Conservation (phyloP, 441 rosid species). For the Eruca vesicaria region DNA sequence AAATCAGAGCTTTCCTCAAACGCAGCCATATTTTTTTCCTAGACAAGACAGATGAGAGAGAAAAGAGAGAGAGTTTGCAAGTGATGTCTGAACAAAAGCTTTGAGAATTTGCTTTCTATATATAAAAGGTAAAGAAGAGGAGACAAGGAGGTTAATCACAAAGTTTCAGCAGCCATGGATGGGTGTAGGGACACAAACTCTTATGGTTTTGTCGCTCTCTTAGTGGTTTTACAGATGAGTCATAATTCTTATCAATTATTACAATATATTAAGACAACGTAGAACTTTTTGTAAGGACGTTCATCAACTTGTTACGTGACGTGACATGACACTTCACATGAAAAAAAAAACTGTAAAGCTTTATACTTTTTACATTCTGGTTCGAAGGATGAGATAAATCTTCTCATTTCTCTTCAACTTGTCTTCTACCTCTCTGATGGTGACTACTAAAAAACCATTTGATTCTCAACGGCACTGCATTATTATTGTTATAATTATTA, state of each 20-base stretch:
- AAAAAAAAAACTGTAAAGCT: not conserved
- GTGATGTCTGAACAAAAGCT: conserved; percentile 23
- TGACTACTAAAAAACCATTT: conserved; percentile 27
- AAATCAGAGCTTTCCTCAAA: conserved; percentile 40
- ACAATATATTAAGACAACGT: conserved; percentile 33
- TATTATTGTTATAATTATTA: not conserved
- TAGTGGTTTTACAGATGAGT: conserved; percentile 20
- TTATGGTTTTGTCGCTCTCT: conserved; percentile 30
- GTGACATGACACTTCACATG: conserved; percentile 25
- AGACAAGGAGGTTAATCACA: conserved; percentile 27
- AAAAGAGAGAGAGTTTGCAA: conserved; percentile 6
- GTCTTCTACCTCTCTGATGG: conserved; percentile 23
- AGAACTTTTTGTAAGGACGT: conserved; percentile 29
- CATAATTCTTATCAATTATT: conserved; percentile 12
- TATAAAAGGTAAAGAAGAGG: conserved; percentile 18
- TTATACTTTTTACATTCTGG: conserved; percentile 6
- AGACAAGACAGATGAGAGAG: not conserved
- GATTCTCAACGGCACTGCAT: conserved; percentile 31
- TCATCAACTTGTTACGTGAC: conserved; percentile 27
- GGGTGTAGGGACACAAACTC: conserved; percentile 28
- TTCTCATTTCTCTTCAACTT: conserved; percentile 16
- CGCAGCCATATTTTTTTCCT: conserved; percentile 33
- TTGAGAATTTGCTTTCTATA: conserved; percentile 10
- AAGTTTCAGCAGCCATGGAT: conserved; percentile 32
- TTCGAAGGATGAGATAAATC: conserved; percentile 13